Percentiles rank a stretch among this genome's conserved stretches.
phyloP scores from a whole-genome alignment of 176 grass and related monocot genomes.

The Phoenix dactylifera region DNA sequence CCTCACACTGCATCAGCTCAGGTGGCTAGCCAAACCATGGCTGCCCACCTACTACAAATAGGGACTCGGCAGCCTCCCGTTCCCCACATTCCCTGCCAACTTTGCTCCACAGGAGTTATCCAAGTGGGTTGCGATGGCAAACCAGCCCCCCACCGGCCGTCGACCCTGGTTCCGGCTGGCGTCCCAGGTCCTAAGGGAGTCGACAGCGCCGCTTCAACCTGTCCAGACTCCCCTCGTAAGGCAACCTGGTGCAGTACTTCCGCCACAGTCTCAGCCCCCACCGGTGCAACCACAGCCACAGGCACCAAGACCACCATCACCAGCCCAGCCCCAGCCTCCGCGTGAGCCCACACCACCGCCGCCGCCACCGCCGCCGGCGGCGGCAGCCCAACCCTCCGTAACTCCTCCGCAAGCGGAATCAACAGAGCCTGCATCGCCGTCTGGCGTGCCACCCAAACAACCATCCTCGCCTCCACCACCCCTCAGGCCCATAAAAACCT shows the following conservation, averaged over 20 bases:
- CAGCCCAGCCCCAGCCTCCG: background rate
- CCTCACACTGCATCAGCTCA: background rate
- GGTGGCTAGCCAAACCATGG: background rate
- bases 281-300: too few relatives aligned
- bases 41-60: slow-evolving; percentile 18
- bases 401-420: background rate
- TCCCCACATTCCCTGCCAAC: background rate
- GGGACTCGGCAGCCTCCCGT: background rate
- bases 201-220: background rate
- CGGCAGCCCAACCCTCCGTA: background rate
- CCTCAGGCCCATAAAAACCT: slow-evolving; percentile 2
- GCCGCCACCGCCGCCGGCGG: background rate
- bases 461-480: background rate
- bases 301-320: background rate
- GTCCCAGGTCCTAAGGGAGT: slow-evolving; percentile 9
- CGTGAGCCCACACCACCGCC: background rate
- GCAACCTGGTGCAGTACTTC: too few relatives aligned
- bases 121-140: slow-evolving; percentile 15
- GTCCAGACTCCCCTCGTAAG: too few relatives aligned
- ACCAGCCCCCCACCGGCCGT: slow-evolving; percentile 13
- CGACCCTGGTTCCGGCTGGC: slow-evolving; percentile 27
- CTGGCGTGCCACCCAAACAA: background rate
- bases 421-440: background rate
- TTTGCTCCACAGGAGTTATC: background rate
- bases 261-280: too few relatives aligned